Conservation (phyloP, 352 stramenopile genomes). For the Phytophthora palmivora region DNA sequence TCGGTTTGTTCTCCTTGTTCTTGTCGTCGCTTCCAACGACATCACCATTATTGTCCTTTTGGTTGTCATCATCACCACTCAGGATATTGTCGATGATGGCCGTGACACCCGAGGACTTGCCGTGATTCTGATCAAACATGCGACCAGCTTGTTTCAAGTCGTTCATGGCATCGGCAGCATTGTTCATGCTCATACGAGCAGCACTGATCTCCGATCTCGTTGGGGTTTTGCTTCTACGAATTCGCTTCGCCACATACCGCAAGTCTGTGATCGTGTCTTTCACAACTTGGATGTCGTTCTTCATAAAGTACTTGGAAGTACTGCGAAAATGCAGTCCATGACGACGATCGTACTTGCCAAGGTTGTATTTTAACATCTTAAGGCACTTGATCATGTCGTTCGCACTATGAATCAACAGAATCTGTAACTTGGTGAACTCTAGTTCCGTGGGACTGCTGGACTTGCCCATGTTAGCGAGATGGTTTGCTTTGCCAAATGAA, state of each 20-base stretch:
- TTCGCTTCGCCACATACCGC: conserved; percentile 30
- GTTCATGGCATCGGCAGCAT: conserved; percentile 37
- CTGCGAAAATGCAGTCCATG: conserved; percentile 30
- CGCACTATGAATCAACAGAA: conserved; percentile 27
- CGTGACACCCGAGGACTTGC: conserved; percentile 5
- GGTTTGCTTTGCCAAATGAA: conserved; percentile 18
- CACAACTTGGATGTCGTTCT: conserved; percentile 36
- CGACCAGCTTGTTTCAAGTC: conserved; percentile 37
- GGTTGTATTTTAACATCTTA: conserved; percentile 29
- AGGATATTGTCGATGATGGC: conserved; percentile 28
- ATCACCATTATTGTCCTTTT: not conserved
- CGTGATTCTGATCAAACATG: conserved; percentile 38
- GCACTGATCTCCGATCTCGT: conserved; percentile 37
- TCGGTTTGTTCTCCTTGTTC: conserved; percentile 1
- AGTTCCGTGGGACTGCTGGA: conserved; percentile 9
- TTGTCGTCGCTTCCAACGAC: conserved; percentile 1
- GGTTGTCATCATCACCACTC: conserved; percentile 3
- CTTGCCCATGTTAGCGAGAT: conserved; percentile 23
- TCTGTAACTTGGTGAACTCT: conserved; percentile 33
- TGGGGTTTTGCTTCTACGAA: conserved; percentile 22
- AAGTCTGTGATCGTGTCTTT: conserved; percentile 35
- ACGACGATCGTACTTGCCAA: conserved; percentile 34
- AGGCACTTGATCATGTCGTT: conserved; percentile 26
- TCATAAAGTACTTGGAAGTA: conserved; percentile 36
- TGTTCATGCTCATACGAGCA: conserved; percentile 34